Base-by-base conservation (phyloP, 805 yeast genomes). In the Metschnikowia bowlesiae region DNA sequence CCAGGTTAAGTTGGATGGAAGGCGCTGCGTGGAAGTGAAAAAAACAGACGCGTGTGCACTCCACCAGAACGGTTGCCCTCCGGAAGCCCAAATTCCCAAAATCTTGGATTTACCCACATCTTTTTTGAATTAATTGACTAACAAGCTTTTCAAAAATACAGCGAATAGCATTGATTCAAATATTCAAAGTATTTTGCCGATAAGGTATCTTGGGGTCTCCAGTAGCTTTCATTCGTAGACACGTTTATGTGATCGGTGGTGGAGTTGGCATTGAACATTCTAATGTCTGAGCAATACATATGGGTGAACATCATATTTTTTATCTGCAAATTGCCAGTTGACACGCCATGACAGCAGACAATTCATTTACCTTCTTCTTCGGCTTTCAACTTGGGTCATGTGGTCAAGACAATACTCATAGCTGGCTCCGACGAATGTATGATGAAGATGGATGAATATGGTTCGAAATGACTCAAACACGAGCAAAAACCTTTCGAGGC, bases 291-390 rank as follows among this genome's bases (percentile, higher is more conserved):
- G 53, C 39, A 11, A 56, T 22, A 10, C 31, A 47, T 53, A 38
- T 45, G 44, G 30, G 56, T 56, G 43, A 51, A 53, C 14, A 48
- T 26, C 40, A 56, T 41, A 2, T 58, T 52, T 36, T 55, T 53
- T 8, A 57, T 22, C 53, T 18, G 61, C 61, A 39, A 58, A 46
- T 31, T 54, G 52, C 61, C 59, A 58, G 31, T 50, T 50, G 13
- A 47, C 42, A 22, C 59, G 60, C 50, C 16, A 39, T 42, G 2
- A 59, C 51, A 50, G 39, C 36, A 56, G 4, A 51, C 49, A 56
- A 44, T n/a, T 51, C 54, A 1, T 44, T 40, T 8, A 54, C 32
- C n/a, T 48, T 48, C 29, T 26, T 31, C 28, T 29, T 30, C 43
- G 40, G 31, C 6, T 38, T n/a, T 10, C 5, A 48, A n/a, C 6